phyloP scores from a whole-genome alignment of 1,284 basidiomycete genomes.

The Pyrrhoderma noxium region DNA sequence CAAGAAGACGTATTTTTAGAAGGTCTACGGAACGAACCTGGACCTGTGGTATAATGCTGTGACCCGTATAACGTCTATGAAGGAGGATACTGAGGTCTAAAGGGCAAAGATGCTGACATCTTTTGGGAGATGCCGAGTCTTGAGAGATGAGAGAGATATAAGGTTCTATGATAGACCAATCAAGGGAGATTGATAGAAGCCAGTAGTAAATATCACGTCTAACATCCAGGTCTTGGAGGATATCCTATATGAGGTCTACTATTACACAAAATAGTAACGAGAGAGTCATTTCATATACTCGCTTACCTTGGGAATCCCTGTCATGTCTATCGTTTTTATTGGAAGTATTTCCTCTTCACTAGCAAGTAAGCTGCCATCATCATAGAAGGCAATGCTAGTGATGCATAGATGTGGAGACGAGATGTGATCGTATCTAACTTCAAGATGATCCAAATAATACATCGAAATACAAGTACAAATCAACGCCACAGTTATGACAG shows the following conservation, averaged over 20 bases:
- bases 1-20: slow-evolving; percentile 11
- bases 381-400: slow-evolving; percentile 13
- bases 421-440: not conserved
- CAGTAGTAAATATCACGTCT: slow-evolving; percentile 10
- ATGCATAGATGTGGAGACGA: slow-evolving; percentile 2
- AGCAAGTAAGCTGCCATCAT: slow-evolving; percentile 15
- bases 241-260: slow-evolving; percentile 2
- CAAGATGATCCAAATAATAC: not conserved
- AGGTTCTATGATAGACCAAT: slow-evolving; percentile 13
- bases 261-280: not conserved
- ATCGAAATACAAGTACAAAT: slow-evolving; percentile 1
- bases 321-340: slow-evolving; percentile 9
- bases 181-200: slow-evolving; percentile 15
- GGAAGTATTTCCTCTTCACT: slow-evolving; percentile 15
- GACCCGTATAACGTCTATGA: not conserved
- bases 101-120: slow-evolving; percentile 3
- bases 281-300: not conserved
- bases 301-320: slow-evolving; percentile 11
- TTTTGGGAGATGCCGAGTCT: slow-evolving; percentile 1
- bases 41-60: not conserved
- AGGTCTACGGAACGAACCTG: not conserved
- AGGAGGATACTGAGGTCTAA: not conserved
- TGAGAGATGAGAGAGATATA: slow-evolving; percentile 5
- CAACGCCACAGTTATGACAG: not conserved
- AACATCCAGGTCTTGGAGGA: slow-evolving; percentile 11